A percentile compares a stretch with the other conserved stretches of the same genome.
Evolutionary conservation across 2,329 filamentous ascomycete species (phyloP).

Genomic region (Claviceps sp.): DNA sequence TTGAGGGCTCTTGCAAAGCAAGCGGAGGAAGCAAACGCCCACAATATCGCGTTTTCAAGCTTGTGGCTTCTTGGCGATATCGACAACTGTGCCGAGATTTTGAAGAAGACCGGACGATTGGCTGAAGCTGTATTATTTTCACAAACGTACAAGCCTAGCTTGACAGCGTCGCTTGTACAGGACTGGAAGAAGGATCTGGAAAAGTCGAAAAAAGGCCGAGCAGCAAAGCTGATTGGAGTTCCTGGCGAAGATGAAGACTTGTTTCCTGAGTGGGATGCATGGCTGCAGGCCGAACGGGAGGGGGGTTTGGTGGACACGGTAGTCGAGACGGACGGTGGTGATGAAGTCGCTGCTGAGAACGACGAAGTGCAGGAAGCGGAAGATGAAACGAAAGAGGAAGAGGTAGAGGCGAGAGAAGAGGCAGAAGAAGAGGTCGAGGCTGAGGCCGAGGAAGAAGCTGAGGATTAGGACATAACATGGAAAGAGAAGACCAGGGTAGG

Average conservation of each 20-base stretch:
- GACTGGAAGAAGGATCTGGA: constrained; percentile 78
- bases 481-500: constrained; percentile 7
- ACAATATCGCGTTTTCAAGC: constrained; percentile 88
- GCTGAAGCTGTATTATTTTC: constrained; percentile 85
- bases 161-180: constrained; percentile 51
- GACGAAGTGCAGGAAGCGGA: constrained; percentile 10
- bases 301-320: constrained; percentile 30
- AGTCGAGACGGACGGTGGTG: constrained; percentile 1
- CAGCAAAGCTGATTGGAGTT: constrained; percentile 69
- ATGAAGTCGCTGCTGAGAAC: constrained; percentile 1
- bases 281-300: constrained; percentile 65
- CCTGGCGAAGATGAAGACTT: constrained; percentile 76
- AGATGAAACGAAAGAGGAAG: constrained; percentile 6
- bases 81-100: constrained; percentile 64
- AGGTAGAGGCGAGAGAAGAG: constrained; percentile 5
- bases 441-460: constrained; percentile 9
- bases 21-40: constrained; percentile 62
- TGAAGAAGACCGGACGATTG: constrained; percentile 63
- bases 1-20: constrained; percentile 59
- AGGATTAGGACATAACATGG: constrained; percentile 9
- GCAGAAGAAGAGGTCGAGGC: constrained; percentile 11
- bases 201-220: constrained; percentile 71
- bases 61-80: constrained; percentile 80
- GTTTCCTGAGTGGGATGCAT: constrained; percentile 95
- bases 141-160: constrained; percentile 87